Evolutionary conservation across 208 protist species (phyloP).

Genomic region (Wallacemonas sp.): DNA sequence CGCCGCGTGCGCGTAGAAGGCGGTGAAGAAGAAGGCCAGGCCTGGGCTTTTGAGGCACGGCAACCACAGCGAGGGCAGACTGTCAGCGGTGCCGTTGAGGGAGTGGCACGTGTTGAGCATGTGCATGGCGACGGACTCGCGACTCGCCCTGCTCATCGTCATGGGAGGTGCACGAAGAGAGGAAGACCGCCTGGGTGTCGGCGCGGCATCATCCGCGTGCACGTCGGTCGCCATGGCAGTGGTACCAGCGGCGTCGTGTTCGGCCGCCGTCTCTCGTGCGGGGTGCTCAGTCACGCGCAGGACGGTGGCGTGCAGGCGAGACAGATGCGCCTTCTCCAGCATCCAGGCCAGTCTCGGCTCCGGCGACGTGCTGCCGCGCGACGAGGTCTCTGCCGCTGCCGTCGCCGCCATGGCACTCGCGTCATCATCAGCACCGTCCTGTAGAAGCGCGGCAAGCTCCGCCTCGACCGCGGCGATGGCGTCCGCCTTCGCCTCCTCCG

Average conservation of each 20-base stretch:
- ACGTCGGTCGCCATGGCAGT: too few relatives aligned
- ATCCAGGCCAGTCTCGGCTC: not conserved
- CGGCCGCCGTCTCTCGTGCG: too few relatives aligned
- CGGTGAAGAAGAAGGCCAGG: constrained; percentile 37
- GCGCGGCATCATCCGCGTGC: too few relatives aligned
- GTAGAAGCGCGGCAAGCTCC: constrained; percentile 13
- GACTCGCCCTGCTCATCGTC: not conserved
- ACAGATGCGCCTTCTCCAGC: constrained; percentile 4
- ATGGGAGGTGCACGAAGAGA: too few relatives aligned
- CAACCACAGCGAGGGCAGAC: constrained; percentile 47
- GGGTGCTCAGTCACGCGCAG: not conserved
- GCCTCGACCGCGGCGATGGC: not conserved
- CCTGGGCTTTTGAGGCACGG: constrained; percentile 57
- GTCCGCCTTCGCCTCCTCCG: not conserved
- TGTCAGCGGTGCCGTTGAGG: constrained; percentile 4
- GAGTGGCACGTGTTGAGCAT: constrained; percentile 15
- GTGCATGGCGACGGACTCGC: not conserved
- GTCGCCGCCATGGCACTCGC: too few relatives aligned
- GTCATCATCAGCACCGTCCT: not conserved
- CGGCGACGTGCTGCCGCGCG: not conserved
- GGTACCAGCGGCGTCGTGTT: too few relatives aligned
- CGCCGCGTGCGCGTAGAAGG: not conserved
- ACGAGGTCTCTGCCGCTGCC: not conserved
- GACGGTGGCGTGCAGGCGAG: constrained; percentile 1
- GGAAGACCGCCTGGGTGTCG: too few relatives aligned